Evolutionary conservation across 257 asterid genomes (phyloP).

Genomic region (Solanum rostratum): DNA sequence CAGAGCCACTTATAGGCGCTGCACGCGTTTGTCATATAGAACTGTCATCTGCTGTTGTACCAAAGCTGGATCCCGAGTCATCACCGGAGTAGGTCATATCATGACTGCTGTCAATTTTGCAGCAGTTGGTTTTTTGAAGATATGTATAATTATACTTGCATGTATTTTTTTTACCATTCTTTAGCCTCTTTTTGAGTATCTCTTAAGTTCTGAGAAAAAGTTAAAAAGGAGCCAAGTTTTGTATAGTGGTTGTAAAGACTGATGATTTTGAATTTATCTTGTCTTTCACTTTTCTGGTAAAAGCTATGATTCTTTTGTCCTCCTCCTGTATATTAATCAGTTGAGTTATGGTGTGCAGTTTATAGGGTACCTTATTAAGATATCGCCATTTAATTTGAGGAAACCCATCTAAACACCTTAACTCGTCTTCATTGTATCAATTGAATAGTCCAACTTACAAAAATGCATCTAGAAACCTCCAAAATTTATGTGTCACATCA

Average conservation of each 20-base stretch:
- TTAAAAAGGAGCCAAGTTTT: background rate
- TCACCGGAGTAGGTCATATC: constrained; percentile 1
- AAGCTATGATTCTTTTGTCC: background rate
- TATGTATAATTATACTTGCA: background rate
- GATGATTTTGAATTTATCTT: background rate
- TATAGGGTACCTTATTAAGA: too few relatives aligned
- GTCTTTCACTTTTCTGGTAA: background rate
- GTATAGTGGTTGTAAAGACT: background rate
- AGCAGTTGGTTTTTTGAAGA: constrained; percentile 2
- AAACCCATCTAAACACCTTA: too few relatives aligned
- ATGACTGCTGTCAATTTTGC: background rate
- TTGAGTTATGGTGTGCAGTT: background rate
- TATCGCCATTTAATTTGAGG: too few relatives aligned
- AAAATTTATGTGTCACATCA: too few relatives aligned
- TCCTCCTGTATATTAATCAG: background rate
- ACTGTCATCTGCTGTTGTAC: constrained; percentile 27
- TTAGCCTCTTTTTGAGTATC: background rate
- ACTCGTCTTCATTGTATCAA: too few relatives aligned
- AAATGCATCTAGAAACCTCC: too few relatives aligned
- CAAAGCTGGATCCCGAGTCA: constrained; percentile 19
- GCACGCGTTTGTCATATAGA: constrained; percentile 37
- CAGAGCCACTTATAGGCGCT: constrained; percentile 36
- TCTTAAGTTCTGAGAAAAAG: background rate
- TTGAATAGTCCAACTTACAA: too few relatives aligned
- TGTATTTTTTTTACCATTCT: background rate